Percentiles rank a stretch among this genome's conserved stretches.
Evolutionary conservation across 345 rosid genomes (phyloP).

Genomic region (Rubroshorea leprosula): DNA sequence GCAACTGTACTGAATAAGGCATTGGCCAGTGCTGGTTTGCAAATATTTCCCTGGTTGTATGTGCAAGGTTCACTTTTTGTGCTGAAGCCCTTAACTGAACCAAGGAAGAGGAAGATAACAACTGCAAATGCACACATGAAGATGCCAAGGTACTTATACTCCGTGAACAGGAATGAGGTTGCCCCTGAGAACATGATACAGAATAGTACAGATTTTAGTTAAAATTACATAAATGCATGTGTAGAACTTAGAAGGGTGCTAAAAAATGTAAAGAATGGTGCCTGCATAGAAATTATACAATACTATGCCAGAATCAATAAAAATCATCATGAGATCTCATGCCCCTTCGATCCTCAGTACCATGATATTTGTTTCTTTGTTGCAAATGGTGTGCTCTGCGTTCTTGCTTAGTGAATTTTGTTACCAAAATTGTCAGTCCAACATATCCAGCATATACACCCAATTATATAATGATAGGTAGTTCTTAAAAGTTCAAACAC

Average conservation of each 20-base stretch:
- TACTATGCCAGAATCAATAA: no score
- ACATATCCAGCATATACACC: no score
- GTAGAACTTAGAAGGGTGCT: background rate
- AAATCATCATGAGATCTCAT: no score
- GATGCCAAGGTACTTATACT: conserved; percentile 43
- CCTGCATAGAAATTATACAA: no score
- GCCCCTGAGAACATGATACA: conserved; percentile 28
- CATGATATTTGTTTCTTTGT: no score
- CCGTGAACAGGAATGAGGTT: conserved; percentile 45
- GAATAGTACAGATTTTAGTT: background rate
- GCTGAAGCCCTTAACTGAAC: conserved; percentile 52
- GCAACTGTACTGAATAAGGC: conserved; percentile 60
- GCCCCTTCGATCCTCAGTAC: no score
- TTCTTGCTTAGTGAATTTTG: no score
- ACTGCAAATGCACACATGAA: conserved; percentile 48
- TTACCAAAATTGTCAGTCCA: no score
- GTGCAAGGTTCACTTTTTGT: conserved; percentile 56
- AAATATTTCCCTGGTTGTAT: conserved; percentile 34
- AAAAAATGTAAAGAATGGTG: background rate
- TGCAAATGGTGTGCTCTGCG: no score
- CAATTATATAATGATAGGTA: no score
- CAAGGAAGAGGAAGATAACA: conserved; percentile 42
- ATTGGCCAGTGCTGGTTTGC: conserved; percentile 74
- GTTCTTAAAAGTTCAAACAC: no score
- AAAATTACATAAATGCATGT: background rate